Evolutionary conservation across 306 rosid genomes (phyloP).

Genomic region (Cucumis cinereus): DNA sequence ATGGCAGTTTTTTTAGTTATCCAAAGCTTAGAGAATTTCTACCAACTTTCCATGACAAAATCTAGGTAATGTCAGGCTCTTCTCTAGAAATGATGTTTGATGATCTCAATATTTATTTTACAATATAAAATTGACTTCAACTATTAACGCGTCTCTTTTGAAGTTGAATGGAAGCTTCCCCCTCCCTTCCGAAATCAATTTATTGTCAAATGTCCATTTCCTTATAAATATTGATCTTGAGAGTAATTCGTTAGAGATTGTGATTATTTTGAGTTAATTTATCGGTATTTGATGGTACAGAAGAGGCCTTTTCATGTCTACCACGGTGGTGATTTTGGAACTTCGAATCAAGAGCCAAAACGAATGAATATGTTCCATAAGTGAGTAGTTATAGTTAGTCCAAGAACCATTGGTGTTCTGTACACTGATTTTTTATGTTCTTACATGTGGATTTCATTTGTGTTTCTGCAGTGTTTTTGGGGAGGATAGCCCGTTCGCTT

Average conservation of each 20-base stretch:
- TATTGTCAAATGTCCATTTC: background rate
- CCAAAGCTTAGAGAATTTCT: constrained; percentile 2
- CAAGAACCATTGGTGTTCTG: background rate
- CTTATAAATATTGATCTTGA: background rate
- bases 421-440: background rate
- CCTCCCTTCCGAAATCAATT: background rate
- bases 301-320: constrained; percentile 2
- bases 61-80: background rate
- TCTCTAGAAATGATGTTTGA: background rate
- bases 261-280: background rate
- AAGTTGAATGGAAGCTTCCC: constrained; percentile 4
- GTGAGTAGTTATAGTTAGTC: background rate
- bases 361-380: background rate
- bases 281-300: constrained; percentile 13
- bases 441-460: background rate
- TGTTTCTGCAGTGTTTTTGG: constrained; percentile 3
- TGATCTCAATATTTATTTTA: background rate
- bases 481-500: background rate
- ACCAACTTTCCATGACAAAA: constrained; percentile 3
- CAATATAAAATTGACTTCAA: constrained; percentile 2
- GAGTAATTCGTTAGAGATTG: background rate
- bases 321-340: background rate
- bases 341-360: background rate
- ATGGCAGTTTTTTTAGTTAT: constrained; percentile 8
- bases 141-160: background rate